phyloP scores from a whole-genome alignment of 805 yeast species.

The Metschnikowia lochheadii region DNA sequence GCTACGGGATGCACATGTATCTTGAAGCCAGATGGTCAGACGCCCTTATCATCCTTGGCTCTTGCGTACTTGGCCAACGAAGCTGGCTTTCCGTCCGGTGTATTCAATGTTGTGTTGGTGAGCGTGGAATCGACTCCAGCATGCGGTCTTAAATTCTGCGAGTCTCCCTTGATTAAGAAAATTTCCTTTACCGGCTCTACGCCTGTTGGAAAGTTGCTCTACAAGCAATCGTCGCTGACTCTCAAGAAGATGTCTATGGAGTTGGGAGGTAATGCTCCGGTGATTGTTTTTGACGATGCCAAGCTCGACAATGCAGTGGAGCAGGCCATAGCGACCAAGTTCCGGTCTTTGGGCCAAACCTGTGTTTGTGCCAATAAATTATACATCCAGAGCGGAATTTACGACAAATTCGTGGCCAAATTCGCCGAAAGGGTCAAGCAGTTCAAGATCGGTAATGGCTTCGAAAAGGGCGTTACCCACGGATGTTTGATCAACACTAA shows the following conservation, averaged over 20 bases:
- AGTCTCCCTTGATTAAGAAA: constrained; percentile 54
- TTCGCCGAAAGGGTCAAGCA: constrained; percentile 43
- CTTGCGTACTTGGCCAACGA: constrained; percentile 50
- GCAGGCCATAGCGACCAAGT: constrained; percentile 64
- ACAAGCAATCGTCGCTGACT: constrained; percentile 57
- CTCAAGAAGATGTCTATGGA: constrained; percentile 71
- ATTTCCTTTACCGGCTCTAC: constrained; percentile 80
- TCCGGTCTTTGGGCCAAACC: constrained; percentile 76
- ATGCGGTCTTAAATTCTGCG: constrained; percentile 49
- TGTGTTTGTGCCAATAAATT: constrained; percentile 78
- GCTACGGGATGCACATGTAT: constrained; percentile 65
- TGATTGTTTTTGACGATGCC: constrained; percentile 71
- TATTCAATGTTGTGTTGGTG: constrained; percentile 46
- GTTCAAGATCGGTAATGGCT: constrained; percentile 52
- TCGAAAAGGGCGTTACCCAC: constrained; percentile 48
- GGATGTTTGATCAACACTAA: constrained; percentile 53
- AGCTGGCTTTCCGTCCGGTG: constrained; percentile 62
- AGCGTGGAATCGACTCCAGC: constrained; percentile 50
- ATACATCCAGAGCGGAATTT: constrained; percentile 59
- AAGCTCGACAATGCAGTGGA: constrained; percentile 61
- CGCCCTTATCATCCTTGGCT: constrained; percentile 59
- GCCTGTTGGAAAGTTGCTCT: constrained; percentile 61
- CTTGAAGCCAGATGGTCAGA: constrained; percentile 58
- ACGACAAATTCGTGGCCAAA: constrained; percentile 54
- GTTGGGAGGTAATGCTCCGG: constrained; percentile 80